phyloP scores from a whole-genome alignment of 2,329 filamentous ascomycete species.

The Paracamarosporium sp. region DNA sequence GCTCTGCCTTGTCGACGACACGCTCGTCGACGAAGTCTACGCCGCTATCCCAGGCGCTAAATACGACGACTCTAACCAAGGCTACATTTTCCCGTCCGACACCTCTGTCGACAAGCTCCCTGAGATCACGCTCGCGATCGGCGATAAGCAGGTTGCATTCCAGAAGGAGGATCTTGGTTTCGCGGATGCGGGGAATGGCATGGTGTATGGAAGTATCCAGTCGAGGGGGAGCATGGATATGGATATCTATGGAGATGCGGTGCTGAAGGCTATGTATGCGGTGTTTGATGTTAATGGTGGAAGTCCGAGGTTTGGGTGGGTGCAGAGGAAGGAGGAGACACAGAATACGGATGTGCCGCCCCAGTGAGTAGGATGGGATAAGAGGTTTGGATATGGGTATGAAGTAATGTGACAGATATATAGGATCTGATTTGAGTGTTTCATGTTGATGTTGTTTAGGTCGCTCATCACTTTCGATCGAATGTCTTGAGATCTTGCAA shows the following conservation, averaged over 20 bases:
- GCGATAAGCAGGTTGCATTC: constrained; percentile 21
- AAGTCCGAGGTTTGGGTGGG: constrained; percentile 22
- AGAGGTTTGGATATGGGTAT: neutral
- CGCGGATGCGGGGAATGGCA: constrained; percentile 26
- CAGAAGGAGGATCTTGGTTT: constrained; percentile 36
- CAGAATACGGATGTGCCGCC: constrained; percentile 27
- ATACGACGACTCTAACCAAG: constrained; percentile 56
- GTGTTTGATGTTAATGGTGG: constrained; percentile 34
- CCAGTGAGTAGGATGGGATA: neutral
- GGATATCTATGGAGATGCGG: constrained; percentile 30
- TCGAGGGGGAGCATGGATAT: constrained; percentile 26
- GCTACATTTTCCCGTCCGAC: constrained; percentile 60
- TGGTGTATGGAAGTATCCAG: constrained; percentile 32
- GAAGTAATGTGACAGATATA: neutral
- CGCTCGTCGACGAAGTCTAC: constrained; percentile 66
- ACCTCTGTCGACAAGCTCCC: constrained; percentile 21
- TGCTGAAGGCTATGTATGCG: constrained; percentile 32
- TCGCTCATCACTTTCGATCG: no score
- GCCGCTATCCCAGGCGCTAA: constrained; percentile 59
- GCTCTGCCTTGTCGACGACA: constrained; percentile 64
- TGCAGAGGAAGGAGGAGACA: constrained; percentile 26
- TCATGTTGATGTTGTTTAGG: no score
- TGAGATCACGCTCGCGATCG: constrained; percentile 26
- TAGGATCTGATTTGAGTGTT: neutral
- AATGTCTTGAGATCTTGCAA: no score